Base-by-base conservation (phyloP, 129 eudicot genomes). In the Glebionis coronaria region DNA sequence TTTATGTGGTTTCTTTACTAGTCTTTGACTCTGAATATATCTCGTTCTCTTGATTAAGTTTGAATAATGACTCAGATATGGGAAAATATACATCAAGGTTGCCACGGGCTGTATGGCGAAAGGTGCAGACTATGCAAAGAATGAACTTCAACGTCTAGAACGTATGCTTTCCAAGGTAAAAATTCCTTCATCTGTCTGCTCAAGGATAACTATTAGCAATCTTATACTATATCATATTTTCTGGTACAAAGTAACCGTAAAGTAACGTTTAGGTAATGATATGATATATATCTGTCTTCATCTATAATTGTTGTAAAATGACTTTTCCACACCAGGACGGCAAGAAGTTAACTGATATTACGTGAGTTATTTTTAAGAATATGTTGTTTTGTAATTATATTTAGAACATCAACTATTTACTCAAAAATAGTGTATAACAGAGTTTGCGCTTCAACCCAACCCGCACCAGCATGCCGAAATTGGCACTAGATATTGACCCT, bases 51-150 rank as follows among this genome's bases (percentile, higher is more conserved):
- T 29, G 15, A 6, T 44, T 38, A 35, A 61, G 44, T 31, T 51
- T 68, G 13, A 10, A 67, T 42, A 51, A 68, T 4, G 10, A 61
- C 25, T 53, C 51, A 91, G 97, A 80, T 88, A 91, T 68, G 97
- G 96, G 16, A 85, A 88, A 44, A 83, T 91, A 63, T 91, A 88
- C 74, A 38, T 77, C 13, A 91, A 91, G 68, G 87, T 80, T 78
- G 94, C 97, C 67, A 83, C 85, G 81, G n/a, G 82, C 63, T 82
- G 75, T 77, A 31, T 91, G 86, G 87, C 79, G 27, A 91, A 87
- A 77, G 97, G 96, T 63, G 84, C 88, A 57, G 94, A 85, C 38
- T 91, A 91, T 69, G 90, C 96, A 21, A 91, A 78, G 80, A 91
- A 88, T 63, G 97, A 91, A 83, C 72, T 80, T 45, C 88, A 79